A percentile compares a stretch with the other conserved stretches of the same genome.
Evolutionary conservation across 768 basidiomycete species (phyloP).

Genomic region (Panellus pusillus): DNA sequence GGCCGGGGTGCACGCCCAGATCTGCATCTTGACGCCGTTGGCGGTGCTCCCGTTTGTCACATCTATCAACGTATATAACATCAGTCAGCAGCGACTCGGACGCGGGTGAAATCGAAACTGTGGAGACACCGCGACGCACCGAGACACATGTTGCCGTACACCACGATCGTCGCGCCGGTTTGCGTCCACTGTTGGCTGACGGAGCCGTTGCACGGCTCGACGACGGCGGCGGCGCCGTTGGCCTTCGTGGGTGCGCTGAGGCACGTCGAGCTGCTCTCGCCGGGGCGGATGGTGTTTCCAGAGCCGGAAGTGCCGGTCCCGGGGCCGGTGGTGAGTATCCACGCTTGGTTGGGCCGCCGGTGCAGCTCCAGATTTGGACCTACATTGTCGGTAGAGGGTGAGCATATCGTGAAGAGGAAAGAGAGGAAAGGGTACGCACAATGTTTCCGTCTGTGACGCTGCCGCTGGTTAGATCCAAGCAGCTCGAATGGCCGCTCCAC

Average conservation of each 20-base stretch:
- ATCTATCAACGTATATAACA: constrained; percentile 1
- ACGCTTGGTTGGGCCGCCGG: too few relatives aligned
- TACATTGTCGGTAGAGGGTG: too few relatives aligned
- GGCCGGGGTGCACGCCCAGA: constrained; percentile 22
- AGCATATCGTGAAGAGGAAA: neutral
- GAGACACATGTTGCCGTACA: constrained; percentile 21
- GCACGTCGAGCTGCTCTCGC: constrained; percentile 1
- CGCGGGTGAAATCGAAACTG: neutral
- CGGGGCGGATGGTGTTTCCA: constrained; percentile 4
- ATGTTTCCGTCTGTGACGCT: neutral
- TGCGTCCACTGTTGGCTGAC: constrained; percentile 2
- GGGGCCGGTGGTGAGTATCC: too few relatives aligned
- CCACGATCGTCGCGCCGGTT: constrained; percentile 4
- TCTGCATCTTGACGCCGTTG: constrained; percentile 25
- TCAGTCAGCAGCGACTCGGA: too few relatives aligned
- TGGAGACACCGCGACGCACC: constrained; percentile 8
- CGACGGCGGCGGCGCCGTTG: too few relatives aligned
- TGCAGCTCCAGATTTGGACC: too few relatives aligned
- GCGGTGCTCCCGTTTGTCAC: constrained; percentile 20
- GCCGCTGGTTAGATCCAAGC: constrained; percentile 4
- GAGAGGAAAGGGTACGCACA: neutral
- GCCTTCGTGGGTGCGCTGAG: too few relatives aligned
- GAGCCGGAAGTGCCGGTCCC: neutral
- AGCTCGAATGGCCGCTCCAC: too few relatives aligned
- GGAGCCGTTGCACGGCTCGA: too few relatives aligned